Base-by-base conservation (phyloP, 2,329 filamentous ascomycete genomes). In the Sporothrix euskadiensis region DNA sequence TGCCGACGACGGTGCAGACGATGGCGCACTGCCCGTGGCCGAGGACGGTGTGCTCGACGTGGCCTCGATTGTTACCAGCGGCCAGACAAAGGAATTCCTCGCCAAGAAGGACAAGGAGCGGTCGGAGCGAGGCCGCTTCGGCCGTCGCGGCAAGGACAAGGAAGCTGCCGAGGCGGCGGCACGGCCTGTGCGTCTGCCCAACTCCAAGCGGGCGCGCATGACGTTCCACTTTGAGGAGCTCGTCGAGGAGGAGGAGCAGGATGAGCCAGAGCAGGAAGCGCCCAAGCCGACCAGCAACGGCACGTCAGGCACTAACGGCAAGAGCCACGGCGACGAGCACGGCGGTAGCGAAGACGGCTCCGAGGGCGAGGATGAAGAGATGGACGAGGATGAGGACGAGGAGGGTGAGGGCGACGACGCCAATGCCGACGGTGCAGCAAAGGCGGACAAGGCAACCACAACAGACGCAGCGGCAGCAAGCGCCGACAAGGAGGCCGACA, bases 61-160 rank as follows among this genome's bases (percentile, higher is more conserved):
- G 65, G 93, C 93, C n/a, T 91, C 88, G 76, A 94, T 96, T 76
- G 92, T 96, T 49, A 92, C 92, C 0, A 92, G 90, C 77, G 93
- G 93, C 44, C 92, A 94, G 80, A 93, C 93, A 77, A 89, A 90
- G 77, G 93, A 96, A 78, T 95, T 94, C 78, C 83, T 96, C 6
- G 93, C 92, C 10, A 92, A 93, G 82, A 94, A 93, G 80, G 92
- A 95, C 79, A 92, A 90, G 79, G 92, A 94, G 79, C 94, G 93
- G 85, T 85, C 86, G 5, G 90, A 92, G 74, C 91, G 89, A 81
- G 84, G 83, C 3, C 87, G 87, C 74, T 84, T 86, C 30, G 89
- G 87, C 77, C 92, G 91, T 78, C 86, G 86, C 57, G 86, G 84
- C 30, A 89, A 90, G 77, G 87, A 87, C 49, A 87, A 88, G 78